Evolutionary conservation across 106 monocot genomes (phyloP).

Genomic region (Allium sativum): DNA sequence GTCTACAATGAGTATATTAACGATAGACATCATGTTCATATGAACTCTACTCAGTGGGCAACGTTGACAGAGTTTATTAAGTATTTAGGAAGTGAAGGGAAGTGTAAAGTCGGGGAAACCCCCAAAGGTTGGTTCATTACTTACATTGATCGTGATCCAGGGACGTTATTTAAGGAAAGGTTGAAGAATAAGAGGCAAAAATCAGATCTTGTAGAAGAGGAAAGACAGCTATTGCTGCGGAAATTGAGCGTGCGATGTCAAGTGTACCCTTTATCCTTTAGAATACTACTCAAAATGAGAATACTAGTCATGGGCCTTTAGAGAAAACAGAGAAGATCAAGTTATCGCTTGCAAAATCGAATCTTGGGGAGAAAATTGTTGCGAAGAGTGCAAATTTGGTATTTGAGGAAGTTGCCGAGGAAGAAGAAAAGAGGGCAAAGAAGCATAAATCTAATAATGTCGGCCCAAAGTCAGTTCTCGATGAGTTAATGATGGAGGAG

Average conservation of each 20-base stretch:
- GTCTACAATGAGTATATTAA: constrained; percentile 95
- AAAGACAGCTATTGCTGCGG: constrained; percentile 45
- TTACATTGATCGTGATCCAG: constrained; percentile 91
- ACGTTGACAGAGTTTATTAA: constrained; percentile 95
- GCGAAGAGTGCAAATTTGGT: constrained; percentile 15
- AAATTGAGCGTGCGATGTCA: constrained; percentile 65
- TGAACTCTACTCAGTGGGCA: constrained; percentile 96
- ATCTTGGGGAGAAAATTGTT: not conserved
- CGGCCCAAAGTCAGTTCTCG: constrained; percentile 27
- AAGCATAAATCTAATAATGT: constrained; percentile 15
- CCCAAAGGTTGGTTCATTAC: constrained; percentile 99
- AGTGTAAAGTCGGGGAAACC: constrained; percentile 97
- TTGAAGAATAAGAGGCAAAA: too few species aligned
- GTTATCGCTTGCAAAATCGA: constrained; percentile 24
- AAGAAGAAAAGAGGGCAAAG: constrained; percentile 17
- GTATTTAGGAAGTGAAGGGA: constrained; percentile 66
- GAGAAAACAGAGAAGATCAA: constrained; percentile 38
- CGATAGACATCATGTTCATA: constrained; percentile 87
- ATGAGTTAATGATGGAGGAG: constrained; percentile 86
- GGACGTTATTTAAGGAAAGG: constrained; percentile 11
- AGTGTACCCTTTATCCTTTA: not conserved
- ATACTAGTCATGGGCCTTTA: too few species aligned
- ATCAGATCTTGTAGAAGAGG: too few species aligned
- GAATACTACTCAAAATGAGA: too few species aligned
- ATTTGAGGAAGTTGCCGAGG: constrained; percentile 35